phyloP scores from a whole-genome alignment of 306 rosid genomes.

The Hippophae rhamnoides region DNA sequence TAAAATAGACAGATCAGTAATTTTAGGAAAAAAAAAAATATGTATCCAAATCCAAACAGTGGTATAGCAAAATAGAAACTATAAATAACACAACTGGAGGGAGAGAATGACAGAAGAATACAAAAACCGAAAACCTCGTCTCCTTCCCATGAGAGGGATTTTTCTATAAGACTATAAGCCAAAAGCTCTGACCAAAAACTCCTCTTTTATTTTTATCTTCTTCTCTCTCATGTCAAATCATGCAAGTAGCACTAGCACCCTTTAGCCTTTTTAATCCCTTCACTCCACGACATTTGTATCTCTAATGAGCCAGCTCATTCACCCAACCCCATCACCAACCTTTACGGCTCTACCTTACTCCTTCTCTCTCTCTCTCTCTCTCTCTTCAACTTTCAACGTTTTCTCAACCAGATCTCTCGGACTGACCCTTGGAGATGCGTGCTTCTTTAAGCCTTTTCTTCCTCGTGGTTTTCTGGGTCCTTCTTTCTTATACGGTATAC shows the following conservation, averaged over 20 bases:
- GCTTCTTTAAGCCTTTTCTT: slow-evolving; percentile 20
- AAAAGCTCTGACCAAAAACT: slow-evolving; percentile 34
- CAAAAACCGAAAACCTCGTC: slow-evolving; percentile 38
- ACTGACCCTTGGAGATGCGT: slow-evolving; percentile 39
- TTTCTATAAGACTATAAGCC: slow-evolving; percentile 31
- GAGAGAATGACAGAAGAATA: neutral
- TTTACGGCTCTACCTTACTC: neutral
- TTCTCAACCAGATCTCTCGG: slow-evolving; percentile 69
- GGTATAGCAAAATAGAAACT: too few relatives aligned
- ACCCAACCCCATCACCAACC: slow-evolving; percentile 52
- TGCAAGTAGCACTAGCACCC: slow-evolving; percentile 47
- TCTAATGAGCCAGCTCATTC: slow-evolving; percentile 62
- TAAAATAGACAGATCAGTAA: too few relatives aligned
- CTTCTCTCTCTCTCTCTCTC: slow-evolving; percentile 19
- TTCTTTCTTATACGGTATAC: slow-evolving; percentile 18
- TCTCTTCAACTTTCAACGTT: slow-evolving; percentile 27
- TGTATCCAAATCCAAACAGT: too few relatives aligned
- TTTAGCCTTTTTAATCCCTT: slow-evolving; percentile 24
- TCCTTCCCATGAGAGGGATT: slow-evolving; percentile 40
- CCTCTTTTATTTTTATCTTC: neutral
- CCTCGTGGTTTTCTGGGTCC: neutral
- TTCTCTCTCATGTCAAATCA: slow-evolving; percentile 57
- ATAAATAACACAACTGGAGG: neutral
- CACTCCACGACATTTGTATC: slow-evolving; percentile 48
- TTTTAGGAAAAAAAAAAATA: neutral